Conservation (phyloP, 2,329 filamentous ascomycete genomes). For the Zymoseptoria passerinii region DNA sequence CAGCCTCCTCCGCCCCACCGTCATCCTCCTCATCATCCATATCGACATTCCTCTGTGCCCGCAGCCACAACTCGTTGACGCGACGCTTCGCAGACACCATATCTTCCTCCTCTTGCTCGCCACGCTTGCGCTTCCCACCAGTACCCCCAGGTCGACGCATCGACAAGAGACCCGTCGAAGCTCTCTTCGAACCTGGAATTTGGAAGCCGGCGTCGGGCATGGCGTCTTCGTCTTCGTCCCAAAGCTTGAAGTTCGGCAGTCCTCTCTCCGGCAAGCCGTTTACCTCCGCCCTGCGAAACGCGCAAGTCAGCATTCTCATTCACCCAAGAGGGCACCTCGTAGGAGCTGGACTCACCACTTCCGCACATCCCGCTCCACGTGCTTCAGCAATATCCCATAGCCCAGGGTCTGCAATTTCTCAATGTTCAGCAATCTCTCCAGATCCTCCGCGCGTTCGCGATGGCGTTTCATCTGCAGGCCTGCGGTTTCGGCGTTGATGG, state of each 20-base stretch:
- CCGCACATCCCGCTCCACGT: background rate
- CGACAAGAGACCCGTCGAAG: background rate
- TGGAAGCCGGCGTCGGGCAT: background rate
- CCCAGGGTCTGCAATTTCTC: background rate
- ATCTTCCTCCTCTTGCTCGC: background rate
- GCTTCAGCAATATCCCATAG: background rate
- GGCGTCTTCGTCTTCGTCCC: background rate
- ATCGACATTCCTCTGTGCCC: background rate
- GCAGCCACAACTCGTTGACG: background rate
- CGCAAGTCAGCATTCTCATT: background rate
- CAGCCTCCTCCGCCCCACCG: background rate
- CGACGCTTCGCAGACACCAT: background rate
- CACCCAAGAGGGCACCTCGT: background rate
- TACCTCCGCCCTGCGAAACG: background rate
- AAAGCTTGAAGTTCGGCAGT: background rate
- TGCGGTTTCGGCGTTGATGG: background rate
- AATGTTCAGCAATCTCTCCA: background rate
- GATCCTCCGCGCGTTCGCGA: background rate
- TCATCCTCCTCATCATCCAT: background rate
- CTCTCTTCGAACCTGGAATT: background rate
- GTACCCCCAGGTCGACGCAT: too few relatives aligned
- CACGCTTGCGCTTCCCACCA: background rate
- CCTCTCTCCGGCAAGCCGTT: background rate
- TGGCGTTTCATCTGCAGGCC: background rate
- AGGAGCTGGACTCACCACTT: background rate